Base-by-base conservation (phyloP, 768 basidiomycete species). In the Trametes sanguinea region DNA sequence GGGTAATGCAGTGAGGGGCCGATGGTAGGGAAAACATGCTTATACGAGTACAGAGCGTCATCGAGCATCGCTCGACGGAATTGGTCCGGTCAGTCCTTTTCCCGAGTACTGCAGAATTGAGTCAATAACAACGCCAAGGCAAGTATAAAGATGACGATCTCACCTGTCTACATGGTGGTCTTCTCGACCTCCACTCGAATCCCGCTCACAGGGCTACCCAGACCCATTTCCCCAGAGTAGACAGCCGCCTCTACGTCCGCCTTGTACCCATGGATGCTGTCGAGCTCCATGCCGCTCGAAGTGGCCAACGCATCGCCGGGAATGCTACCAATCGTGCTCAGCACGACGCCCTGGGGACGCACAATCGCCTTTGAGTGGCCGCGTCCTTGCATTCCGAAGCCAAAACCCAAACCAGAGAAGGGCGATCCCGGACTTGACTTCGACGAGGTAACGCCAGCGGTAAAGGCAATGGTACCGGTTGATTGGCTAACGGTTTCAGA, bases 401-500 rank as follows among this genome's bases (percentile, higher is more conserved):
- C 69, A 39, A 73, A 69, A 29, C 68, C 67, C 42, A 71, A 60
- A 50, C 67, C 69, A 37, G 72, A 71, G 58, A 71, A 71, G 1
- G 71, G 72, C 0, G 72, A 71, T 9, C 67, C 69, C 1, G 69
- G 71, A 42, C 57, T 70, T 32, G 72, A 71, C 62, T 71, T 71
- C 17, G 67, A 63, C 0, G 72, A 71, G 2, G 66, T 60, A 30
- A 63, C 58, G n/a, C 71, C 70, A n/a, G 70, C 68, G 16, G 70
- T 73, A 53, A 72, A 71, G 2, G 69, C 70, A 63, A 71, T 71
- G 1, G 68, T 71, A 9, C 70, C 70, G 2, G 69, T 68, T 9
- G 88, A 91, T 69, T 89, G 86, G 2, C 84, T 81, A 17, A 86
- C 87, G 7, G 90, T 90, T 70, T 91, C 88, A 0, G 89, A 89